Percentiles rank a stretch among this genome's conserved stretches.
These are phyloP conservation scores for Yamadazyma oceani DNA, from an alignment of 1,139 yeast species.

Conservation along the genomic window DNA sequence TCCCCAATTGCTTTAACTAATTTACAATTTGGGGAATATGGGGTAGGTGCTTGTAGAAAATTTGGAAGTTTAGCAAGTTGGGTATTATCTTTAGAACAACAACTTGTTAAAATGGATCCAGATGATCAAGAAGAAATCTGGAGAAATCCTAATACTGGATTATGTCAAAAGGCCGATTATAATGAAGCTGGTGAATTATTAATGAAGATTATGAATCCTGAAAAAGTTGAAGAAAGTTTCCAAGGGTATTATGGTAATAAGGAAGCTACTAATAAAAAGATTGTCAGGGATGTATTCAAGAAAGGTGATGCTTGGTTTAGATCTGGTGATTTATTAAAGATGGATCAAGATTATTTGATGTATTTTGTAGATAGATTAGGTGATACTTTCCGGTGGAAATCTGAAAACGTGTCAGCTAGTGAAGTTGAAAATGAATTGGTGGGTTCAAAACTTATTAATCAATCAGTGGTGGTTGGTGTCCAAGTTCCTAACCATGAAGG, in stretches of 20 bases:
- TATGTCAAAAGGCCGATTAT: slow-evolving; percentile 33
- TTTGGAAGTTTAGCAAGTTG: slow-evolving; percentile 67
- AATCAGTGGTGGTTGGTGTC: slow-evolving; percentile 88
- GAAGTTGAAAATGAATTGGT: slow-evolving; percentile 80
- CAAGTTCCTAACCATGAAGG: slow-evolving; percentile 89
- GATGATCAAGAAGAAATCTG: slow-evolving; percentile 73
- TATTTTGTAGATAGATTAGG: slow-evolving; percentile 93
- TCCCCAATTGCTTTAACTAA: slow-evolving; percentile 90
- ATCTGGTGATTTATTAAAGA: slow-evolving; percentile 78
- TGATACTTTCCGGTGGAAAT: slow-evolving; percentile 96
- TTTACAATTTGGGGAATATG: slow-evolving; percentile 74
- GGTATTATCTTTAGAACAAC: slow-evolving; percentile 57
- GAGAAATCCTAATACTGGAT: slow-evolving; percentile 70
- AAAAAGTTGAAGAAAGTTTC: slow-evolving; percentile 66
- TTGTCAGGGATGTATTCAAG: slow-evolving; percentile 67
- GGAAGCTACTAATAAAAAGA: slow-evolving; percentile 74
- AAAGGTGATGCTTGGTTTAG: slow-evolving; percentile 93
- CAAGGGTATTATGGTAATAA: slow-evolving; percentile 89
- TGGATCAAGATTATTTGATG: slow-evolving; percentile 67
- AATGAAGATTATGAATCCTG: slow-evolving; percentile 69
- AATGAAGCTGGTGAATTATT: slow-evolving; percentile 87
- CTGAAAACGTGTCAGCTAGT: slow-evolving; percentile 91
- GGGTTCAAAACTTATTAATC: slow-evolving; percentile 57
- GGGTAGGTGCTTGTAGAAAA: slow-evolving; percentile 86
- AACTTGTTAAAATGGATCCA: slow-evolving; percentile 73